A percentile compares a stretch with the other conserved stretches of the same genome.
phyloP scores from a whole-genome alignment of 2,329 filamentous ascomycete species.

The Fusarium udum region DNA sequence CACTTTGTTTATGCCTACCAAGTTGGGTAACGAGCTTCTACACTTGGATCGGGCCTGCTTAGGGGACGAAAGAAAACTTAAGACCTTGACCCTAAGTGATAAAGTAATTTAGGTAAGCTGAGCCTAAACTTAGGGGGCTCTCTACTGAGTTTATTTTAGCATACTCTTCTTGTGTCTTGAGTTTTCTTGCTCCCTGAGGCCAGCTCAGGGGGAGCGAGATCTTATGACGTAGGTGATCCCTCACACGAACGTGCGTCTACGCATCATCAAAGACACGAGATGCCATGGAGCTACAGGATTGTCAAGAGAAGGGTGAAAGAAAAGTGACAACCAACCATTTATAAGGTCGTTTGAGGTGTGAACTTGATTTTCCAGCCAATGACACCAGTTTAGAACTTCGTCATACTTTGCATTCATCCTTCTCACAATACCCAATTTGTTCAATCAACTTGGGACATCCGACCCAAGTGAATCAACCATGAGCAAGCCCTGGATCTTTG shows the following conservation, averaged over 20 bases:
- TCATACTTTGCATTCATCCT: not conserved
- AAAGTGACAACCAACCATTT: not conserved
- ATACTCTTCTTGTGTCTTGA: too few species aligned
- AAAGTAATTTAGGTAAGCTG: too few species aligned
- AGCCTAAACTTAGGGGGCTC: too few species aligned
- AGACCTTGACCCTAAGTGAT: too few species aligned
- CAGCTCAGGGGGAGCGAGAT: slow-evolving; percentile 3
- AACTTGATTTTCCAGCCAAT: not conserved
- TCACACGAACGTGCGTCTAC: slow-evolving; percentile 10
- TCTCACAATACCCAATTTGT: not conserved
- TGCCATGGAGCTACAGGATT: not conserved
- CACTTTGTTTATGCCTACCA: slow-evolving; percentile 5
- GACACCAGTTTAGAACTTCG: not conserved
- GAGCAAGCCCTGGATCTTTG: slow-evolving; percentile 61
- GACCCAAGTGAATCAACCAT: slow-evolving; percentile 37
- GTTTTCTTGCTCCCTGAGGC: not conserved
- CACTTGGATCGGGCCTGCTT: slow-evolving; percentile 8
- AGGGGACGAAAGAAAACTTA: not conserved
- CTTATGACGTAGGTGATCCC: slow-evolving; percentile 28
- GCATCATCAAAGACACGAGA: slow-evolving; percentile 34
- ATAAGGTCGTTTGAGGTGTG: not conserved
- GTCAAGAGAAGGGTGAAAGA: not conserved
- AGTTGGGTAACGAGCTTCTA: slow-evolving; percentile 5
- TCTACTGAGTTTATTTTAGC: too few species aligned
- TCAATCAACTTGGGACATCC: too few species aligned